Evolutionary conservation across 2,329 filamentous ascomycete genomes (phyloP).

Genomic region (Aplosporella prunicola): DNA sequence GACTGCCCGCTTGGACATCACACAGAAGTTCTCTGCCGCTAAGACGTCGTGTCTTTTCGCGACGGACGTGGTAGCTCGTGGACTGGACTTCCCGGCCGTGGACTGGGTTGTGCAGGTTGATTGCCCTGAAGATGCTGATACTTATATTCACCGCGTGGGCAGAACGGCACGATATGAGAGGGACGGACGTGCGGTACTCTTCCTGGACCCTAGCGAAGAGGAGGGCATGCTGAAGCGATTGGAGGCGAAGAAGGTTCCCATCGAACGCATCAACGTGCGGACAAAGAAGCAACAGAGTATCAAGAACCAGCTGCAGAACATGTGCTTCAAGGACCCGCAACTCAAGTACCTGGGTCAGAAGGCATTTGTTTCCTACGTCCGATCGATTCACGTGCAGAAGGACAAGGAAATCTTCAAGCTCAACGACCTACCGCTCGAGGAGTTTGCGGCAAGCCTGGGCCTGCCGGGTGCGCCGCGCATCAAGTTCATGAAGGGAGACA

Average conservation of each 20-base stretch:
- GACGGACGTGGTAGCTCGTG: slow-evolving; percentile 88
- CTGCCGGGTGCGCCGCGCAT: slow-evolving; percentile 87
- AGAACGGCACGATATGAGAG: slow-evolving; percentile 89
- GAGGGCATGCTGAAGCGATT: slow-evolving; percentile 79
- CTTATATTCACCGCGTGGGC: slow-evolving; percentile 93
- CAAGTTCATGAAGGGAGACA: slow-evolving; percentile 84
- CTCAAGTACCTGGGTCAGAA: slow-evolving; percentile 94
- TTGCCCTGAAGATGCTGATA: slow-evolving; percentile 91
- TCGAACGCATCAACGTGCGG: slow-evolving; percentile 77
- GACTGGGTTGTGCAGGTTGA: slow-evolving; percentile 99
- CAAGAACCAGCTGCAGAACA: slow-evolving; percentile 75
- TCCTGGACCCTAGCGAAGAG: slow-evolving; percentile 87
- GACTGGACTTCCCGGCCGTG: slow-evolving; percentile 90
- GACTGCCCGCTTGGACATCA: slow-evolving; percentile 77
- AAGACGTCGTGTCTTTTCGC: slow-evolving; percentile 86
- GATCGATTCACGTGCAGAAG: slow-evolving; percentile 76
- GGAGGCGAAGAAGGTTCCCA: slow-evolving; percentile 80
- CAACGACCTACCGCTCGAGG: slow-evolving; percentile 73
- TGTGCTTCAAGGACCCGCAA: slow-evolving; percentile 92
- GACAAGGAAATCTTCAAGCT: slow-evolving; percentile 89
- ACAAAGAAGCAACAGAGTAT: slow-evolving; percentile 85
- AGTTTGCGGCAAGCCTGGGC: slow-evolving; percentile 74
- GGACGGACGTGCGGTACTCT: slow-evolving; percentile 77
- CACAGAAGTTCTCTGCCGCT: slow-evolving; percentile 67
- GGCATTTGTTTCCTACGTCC: slow-evolving; percentile 83